Base-by-base conservation (phyloP, 23 red algal genomes). In the Gracilariopsis chorda region DNA sequence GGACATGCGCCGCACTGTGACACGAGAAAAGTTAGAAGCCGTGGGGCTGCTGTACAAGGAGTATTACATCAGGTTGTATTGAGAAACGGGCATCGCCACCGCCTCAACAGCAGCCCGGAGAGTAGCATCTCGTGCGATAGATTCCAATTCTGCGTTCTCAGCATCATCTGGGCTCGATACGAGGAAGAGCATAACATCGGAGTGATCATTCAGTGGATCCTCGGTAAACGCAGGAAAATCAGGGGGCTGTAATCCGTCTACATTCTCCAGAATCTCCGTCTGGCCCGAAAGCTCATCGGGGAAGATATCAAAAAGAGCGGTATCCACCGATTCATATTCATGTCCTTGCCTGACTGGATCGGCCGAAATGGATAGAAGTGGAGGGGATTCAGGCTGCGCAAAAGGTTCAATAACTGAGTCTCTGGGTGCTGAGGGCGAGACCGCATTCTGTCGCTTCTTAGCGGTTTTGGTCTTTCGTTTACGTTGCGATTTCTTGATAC, bases 81-180 rank as follows among this genome's bases (percentile, higher is more conserved):
- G 14, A n/a, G 39, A 42, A 33, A 70, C 7, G 14, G 63, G 63
- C 19, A 70, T 33, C 16, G 39, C 43, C 43, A n/a, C 43, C 11
- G 63, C 63, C 43, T 70, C 63, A 33, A 70, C 63, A 70, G 63
- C 63, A 17, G 63, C 63, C 43, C 43, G 39, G 34, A 70, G 63
- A 2, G 34, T 42, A n/a, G 30, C 84, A 43, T 35, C 49, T 43
- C 40, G 44, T 45, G 25, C 84, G 1, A 75, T 12, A 4, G 33
- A 24, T 6, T 74, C 67, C 47, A 88, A 24, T 55, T 47, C 67
- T 20, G 64, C 84, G 51, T 74, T 65, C 19, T 40, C 67, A 32
- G 44, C 67, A 49, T 75, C 49, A 1, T 88, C 84, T 45, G 84
- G 67, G 25, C 84, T 47, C 16, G 46, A 16, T 46, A 49, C 84